phyloP scores from a whole-genome alignment of 768 basidiomycete genomes.

The Exidia glandulosa region DNA sequence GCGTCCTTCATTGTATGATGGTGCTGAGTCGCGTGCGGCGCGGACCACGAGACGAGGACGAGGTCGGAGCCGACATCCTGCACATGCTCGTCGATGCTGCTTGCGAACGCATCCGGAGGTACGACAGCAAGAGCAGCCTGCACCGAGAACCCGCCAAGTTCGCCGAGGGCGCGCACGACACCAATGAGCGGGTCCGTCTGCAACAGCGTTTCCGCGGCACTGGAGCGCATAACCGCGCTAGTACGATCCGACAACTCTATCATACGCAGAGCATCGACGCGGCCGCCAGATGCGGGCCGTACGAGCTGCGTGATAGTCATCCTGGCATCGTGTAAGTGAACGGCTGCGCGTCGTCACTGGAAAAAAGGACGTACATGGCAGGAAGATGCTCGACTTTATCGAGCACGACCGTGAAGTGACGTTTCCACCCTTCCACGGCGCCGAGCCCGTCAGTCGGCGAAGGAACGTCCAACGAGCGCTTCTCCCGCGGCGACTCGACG shows the following conservation, averaged over 20 bases:
- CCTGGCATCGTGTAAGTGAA: slow-evolving; percentile 1
- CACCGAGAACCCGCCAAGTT: slow-evolving; percentile 42
- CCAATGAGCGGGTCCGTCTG: slow-evolving; percentile 61
- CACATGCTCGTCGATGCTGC: slow-evolving; percentile 61
- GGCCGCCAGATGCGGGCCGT: slow-evolving; percentile 24
- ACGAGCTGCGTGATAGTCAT: slow-evolving; percentile 86
- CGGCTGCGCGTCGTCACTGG: not conserved
- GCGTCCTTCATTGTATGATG: slow-evolving; percentile 5
- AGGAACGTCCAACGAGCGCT: slow-evolving; percentile 3
- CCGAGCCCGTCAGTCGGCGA: not conserved
- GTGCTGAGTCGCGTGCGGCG: slow-evolving; percentile 20
- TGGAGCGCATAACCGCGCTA: slow-evolving; percentile 50
- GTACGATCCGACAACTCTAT: slow-evolving; percentile 70
- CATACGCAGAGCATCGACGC: slow-evolving; percentile 61
- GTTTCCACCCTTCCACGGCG: slow-evolving; percentile 26
- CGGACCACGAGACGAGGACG: slow-evolving; percentile 75
- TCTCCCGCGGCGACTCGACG: slow-evolving; percentile 29
- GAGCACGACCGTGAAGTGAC: slow-evolving; percentile 72
- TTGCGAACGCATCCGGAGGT: slow-evolving; percentile 25
- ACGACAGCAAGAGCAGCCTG: slow-evolving; percentile 27
- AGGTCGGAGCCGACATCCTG: slow-evolving; percentile 49
- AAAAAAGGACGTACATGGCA: slow-evolving; percentile 29
- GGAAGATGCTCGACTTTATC: slow-evolving; percentile 86
- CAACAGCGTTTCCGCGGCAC: slow-evolving; percentile 54
- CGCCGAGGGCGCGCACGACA: slow-evolving; percentile 68